Percentiles rank a stretch among this genome's conserved stretches.
Evolutionary conservation across 768 basidiomycete genomes (phyloP).

Genomic region (Dentipellis fragilis): DNA sequence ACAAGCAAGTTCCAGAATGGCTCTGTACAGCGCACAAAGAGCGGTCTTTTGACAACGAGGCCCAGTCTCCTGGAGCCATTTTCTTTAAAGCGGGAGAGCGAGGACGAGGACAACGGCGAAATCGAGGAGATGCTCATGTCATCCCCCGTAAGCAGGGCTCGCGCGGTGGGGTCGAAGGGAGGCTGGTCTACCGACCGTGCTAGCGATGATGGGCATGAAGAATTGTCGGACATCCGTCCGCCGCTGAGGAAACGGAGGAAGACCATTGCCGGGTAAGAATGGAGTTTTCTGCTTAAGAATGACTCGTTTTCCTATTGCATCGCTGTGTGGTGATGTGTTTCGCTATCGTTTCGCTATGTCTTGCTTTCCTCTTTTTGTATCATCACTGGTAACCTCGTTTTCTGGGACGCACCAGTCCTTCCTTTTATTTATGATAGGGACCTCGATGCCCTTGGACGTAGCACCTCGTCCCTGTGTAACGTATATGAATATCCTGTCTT

Average conservation of each 20-base stretch:
- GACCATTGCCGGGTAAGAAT: slow-evolving; percentile 13
- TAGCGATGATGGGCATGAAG: slow-evolving; percentile 10
- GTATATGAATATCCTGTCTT: background rate
- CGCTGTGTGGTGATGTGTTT: no score
- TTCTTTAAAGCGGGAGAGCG: slow-evolving; percentile 11
- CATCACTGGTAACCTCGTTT: background rate
- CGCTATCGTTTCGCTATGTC: slow-evolving; percentile 2
- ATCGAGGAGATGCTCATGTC: slow-evolving; percentile 14
- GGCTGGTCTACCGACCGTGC: slow-evolving; percentile 6
- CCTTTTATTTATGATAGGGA: background rate
- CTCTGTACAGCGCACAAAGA: background rate
- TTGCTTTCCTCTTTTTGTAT: slow-evolving; percentile 1
- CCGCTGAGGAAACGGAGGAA: slow-evolving; percentile 25
- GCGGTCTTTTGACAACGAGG: slow-evolving; percentile 8
- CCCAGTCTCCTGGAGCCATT: slow-evolving; percentile 21
- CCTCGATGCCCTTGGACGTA: no score
- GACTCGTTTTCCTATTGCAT: background rate
- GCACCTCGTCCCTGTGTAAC: background rate
- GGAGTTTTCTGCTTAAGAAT: background rate
- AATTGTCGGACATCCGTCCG: background rate
- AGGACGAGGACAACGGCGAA: slow-evolving; percentile 10
- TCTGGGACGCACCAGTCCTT: background rate
- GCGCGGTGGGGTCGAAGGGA: background rate
- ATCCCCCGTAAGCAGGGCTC: slow-evolving; percentile 11
- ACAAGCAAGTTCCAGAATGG: slow-evolving; percentile 1